phyloP scores from a whole-genome alignment of 805 yeast genomes.

The Candida manassasensis region DNA sequence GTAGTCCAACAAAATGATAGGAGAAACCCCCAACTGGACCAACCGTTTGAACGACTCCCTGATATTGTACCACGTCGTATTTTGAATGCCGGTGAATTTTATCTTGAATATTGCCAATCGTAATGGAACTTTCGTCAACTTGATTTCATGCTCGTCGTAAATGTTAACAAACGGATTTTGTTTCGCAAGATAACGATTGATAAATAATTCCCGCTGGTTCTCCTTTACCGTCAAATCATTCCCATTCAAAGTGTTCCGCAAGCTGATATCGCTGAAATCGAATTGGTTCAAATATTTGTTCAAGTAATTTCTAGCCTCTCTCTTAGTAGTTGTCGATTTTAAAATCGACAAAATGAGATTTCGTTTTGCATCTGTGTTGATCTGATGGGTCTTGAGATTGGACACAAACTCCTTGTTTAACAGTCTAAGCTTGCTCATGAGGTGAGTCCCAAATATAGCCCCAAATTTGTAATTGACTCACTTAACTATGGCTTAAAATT shows the following conservation, averaged over 20 bases:
- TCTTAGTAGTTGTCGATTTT: conserved; percentile 85
- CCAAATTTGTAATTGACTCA: too few species aligned
- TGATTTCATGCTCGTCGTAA: conserved; percentile 27
- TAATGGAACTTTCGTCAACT: conserved; percentile 38
- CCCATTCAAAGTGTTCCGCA: conserved; percentile 7
- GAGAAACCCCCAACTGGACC: conserved; percentile 65
- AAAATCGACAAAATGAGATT: conserved; percentile 80
- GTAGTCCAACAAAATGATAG: conserved; percentile 60
- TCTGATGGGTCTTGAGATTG: conserved; percentile 28
- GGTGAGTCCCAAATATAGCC: background rate
- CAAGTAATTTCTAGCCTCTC: conserved; percentile 83
- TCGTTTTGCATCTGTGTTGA: conserved; percentile 46
- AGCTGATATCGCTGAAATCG: conserved; percentile 18
- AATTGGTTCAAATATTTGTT: conserved; percentile 57
- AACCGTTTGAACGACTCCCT: conserved; percentile 54
- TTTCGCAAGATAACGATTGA: conserved; percentile 27
- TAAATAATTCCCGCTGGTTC: conserved; percentile 27
- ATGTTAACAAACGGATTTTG: conserved; percentile 31
- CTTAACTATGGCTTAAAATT: too few species aligned
- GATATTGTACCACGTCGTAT: conserved; percentile 39
- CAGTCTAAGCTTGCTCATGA: conserved; percentile 26
- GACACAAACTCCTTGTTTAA: conserved; percentile 31
- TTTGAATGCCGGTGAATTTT: conserved; percentile 31
- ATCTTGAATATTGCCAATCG: conserved; percentile 57
- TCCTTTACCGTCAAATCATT: conserved; percentile 15